Evolutionary conservation across 208 protist species (phyloP).

Genomic region (Wallacemonas sp.): DNA sequence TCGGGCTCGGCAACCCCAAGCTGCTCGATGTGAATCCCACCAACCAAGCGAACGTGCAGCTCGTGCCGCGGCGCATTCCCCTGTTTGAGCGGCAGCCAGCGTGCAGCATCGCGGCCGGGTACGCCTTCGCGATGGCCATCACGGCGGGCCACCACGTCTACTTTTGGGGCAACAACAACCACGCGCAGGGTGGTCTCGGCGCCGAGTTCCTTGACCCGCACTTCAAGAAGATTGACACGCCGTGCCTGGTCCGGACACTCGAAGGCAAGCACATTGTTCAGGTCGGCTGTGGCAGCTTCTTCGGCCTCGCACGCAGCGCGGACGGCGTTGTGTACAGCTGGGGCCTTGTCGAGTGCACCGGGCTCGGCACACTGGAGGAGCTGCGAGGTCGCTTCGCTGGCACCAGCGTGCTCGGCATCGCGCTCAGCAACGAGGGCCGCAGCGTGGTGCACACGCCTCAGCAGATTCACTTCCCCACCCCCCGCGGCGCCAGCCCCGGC

Average conservation of each 20-base stretch:
- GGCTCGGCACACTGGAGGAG: constrained; percentile 65
- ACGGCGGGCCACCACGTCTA: constrained; percentile 69
- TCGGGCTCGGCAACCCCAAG: constrained; percentile 57
- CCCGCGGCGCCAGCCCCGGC: background rate
- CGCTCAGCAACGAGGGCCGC: constrained; percentile 79
- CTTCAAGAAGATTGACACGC: constrained; percentile 68
- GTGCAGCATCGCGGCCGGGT: constrained; percentile 66
- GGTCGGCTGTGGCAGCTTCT: constrained; percentile 87
- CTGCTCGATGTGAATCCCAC: constrained; percentile 41
- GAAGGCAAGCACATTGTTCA: constrained; percentile 71
- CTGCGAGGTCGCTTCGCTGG: constrained; percentile 34
- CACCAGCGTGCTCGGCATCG: constrained; percentile 53
- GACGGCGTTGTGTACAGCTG: constrained; percentile 81
- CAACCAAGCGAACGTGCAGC: constrained; percentile 47
- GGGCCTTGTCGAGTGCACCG: constrained; percentile 84
- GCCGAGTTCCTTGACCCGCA: constrained; percentile 49
- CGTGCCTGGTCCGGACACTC: constrained; percentile 65
- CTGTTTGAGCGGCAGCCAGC: constrained; percentile 64
- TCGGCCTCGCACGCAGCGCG: constrained; percentile 68
- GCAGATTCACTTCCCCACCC: constrained; percentile 45
- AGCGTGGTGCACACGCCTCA: constrained; percentile 76
- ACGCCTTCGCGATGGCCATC: constrained; percentile 85
- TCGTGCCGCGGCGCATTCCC: constrained; percentile 68
- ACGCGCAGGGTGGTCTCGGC: constrained; percentile 84
- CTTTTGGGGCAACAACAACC: constrained; percentile 93